Evolutionary conservation across 2,329 filamentous ascomycete genomes (phyloP).

Genomic region (Sordariomycetes sp.): DNA sequence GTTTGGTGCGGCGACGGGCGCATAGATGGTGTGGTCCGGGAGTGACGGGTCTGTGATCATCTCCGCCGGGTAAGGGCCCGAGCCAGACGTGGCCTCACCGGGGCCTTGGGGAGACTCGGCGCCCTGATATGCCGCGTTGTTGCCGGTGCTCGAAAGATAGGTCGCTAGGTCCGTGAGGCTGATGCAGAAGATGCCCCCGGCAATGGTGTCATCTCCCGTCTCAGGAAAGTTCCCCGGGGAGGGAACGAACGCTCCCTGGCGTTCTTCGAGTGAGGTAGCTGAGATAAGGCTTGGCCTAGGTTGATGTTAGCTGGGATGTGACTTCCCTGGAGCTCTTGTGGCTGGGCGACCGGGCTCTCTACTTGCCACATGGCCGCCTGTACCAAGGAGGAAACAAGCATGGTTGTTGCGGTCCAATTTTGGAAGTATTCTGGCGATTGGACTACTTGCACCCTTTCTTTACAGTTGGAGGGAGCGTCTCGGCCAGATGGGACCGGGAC

Average conservation of each 20-base stretch:
- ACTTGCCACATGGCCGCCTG: too few species aligned
- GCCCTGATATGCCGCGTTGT: not conserved
- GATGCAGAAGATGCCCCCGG: constrained; percentile 2
- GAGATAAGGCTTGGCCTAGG: not conserved
- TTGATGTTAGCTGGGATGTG: too few species aligned
- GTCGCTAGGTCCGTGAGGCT: not conserved
- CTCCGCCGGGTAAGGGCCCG: constrained; percentile 1
- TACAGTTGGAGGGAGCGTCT: too few species aligned
- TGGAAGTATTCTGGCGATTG: too few species aligned
- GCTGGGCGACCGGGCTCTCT: too few species aligned
- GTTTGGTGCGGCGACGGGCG: not conserved
- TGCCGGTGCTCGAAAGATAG: not conserved
- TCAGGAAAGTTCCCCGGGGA: not conserved
- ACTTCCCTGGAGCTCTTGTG: too few species aligned
- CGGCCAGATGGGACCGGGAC: too few species aligned
- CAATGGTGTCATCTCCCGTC: not conserved
- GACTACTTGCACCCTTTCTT: too few species aligned
- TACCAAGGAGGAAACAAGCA: too few species aligned
- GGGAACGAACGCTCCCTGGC: not conserved
- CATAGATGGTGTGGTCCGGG: constrained; percentile 2
- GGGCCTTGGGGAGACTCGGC: not conserved
- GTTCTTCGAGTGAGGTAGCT: not conserved
- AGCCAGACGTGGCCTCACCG: not conserved
- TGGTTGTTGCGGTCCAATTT: too few species aligned
- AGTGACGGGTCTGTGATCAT: constrained; percentile 2